Evolutionary conservation across 192 early-diverging fungal genomes (phyloP).

Genomic region (Umbelopsis sp.): DNA sequence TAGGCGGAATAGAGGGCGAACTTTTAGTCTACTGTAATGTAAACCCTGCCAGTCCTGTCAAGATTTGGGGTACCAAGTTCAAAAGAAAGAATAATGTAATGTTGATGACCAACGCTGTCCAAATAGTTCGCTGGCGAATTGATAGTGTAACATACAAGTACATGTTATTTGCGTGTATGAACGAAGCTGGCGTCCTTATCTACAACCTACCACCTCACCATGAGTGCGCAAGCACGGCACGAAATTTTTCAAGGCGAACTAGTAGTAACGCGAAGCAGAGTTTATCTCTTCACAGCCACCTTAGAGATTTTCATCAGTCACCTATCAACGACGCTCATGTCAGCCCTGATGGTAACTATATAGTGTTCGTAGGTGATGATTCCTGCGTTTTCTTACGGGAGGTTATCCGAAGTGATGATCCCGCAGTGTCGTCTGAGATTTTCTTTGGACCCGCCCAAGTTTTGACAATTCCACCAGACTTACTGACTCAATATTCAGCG

Average conservation of each 20-base stretch:
- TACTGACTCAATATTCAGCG: neutral
- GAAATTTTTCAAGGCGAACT: neutral
- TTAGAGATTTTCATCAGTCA: conserved; percentile 27
- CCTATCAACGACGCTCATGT: conserved; percentile 49
- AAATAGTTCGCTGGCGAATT: conserved; percentile 30
- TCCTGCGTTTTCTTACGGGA: conserved; percentile 35
- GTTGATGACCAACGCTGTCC: conserved; percentile 33
- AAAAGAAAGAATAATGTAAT: conserved; percentile 28
- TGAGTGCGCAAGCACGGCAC: conserved; percentile 16
- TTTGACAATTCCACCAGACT: conserved; percentile 18
- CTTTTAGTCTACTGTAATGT: conserved; percentile 48
- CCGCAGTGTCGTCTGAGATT: conserved; percentile 16
- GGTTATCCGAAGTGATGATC: conserved; percentile 19
- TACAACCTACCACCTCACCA: conserved; percentile 31
- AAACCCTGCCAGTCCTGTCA: conserved; percentile 23
- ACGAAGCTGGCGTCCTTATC: conserved; percentile 36
- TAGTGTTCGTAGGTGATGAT: conserved; percentile 50
- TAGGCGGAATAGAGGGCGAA: conserved; percentile 40
- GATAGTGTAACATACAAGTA: conserved; percentile 5
- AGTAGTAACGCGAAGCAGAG: neutral
- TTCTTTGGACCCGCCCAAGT: conserved; percentile 4
- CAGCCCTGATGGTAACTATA: conserved; percentile 47
- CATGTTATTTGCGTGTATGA: conserved; percentile 32
- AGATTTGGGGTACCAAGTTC: conserved; percentile 40
- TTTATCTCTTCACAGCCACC: conserved; percentile 13